These are phyloP conservation scores for Dispira simplex DNA, from an alignment of 192 early-diverging fungal genomes.

Conservation along the genomic window DNA sequence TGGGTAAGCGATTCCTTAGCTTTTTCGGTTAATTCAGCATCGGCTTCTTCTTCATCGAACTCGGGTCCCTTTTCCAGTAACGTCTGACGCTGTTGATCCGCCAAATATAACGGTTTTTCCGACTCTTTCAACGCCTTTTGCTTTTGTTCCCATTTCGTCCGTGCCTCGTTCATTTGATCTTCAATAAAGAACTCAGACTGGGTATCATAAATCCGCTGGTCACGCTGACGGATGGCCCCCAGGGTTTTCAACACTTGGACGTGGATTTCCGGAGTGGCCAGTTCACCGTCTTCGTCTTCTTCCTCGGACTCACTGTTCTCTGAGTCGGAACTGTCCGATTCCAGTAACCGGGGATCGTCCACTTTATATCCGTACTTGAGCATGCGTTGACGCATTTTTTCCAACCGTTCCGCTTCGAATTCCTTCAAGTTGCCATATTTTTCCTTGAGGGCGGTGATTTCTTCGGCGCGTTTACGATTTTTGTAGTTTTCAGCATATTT, in stretches of 20 bases:
- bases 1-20: slow-evolving; percentile 38
- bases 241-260: slow-evolving; percentile 90
- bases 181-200: slow-evolving; percentile 65
- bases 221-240: slow-evolving; percentile 52
- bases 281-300: slow-evolving; percentile 59
- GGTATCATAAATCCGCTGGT: slow-evolving; percentile 71
- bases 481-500: slow-evolving; percentile 43
- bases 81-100: no score
- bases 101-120: no score
- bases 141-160: no score
- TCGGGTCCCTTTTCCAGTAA: no score
- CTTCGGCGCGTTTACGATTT: slow-evolving; percentile 42
- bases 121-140: no score
- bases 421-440: slow-evolving; percentile 36
- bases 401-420: slow-evolving; percentile 17
- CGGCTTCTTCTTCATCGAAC: no score
- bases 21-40: no score
- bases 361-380: slow-evolving; percentile 24
- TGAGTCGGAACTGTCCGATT: slow-evolving; percentile 3
- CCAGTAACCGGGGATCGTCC: slow-evolving; percentile 7
- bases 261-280: slow-evolving; percentile 81
- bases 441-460: slow-evolving; percentile 40
- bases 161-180: slow-evolving; percentile 12
- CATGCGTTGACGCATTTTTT: slow-evolving; percentile 19
- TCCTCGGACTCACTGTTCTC: slow-evolving; percentile 40